Evolutionary conservation across 2,329 filamentous ascomycete species (phyloP), one percentile per base, ranked within the genome.

Genomic region (Pochonia chlamydosporia): DNA sequence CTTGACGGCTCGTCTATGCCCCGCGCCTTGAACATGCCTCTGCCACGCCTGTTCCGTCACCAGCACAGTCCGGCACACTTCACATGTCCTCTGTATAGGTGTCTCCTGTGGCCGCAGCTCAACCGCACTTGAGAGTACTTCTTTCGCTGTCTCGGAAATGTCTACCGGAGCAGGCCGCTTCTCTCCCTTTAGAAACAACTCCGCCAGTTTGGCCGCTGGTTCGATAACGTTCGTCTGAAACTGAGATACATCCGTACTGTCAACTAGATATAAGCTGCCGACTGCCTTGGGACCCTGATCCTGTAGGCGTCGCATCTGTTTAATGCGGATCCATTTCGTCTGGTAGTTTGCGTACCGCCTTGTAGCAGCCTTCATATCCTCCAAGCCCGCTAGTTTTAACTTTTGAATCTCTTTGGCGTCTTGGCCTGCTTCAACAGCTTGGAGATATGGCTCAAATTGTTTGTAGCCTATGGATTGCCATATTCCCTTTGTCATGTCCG

Each of bases 391-490:
- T 1, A 62, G 56, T 54, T 78, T 82, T 13, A 90, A 63, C 16
- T 71, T 70, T 18, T 77, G 72, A 1, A 87, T 65, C 4, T 78
- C 71, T 49, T 42, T 41, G 9, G 47, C 47, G 6, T 54, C 55
- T 24, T 50, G 45, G 1, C 55, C 55, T 26, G 63, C 51, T 54
- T 67, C 56, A 13, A 72, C 50, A 1, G 78, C 76, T 2, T 68
- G 57, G 21, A 91, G 69, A 59, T 90, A 96, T 0, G 80, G 75
- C 48, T 87, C 78, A 60, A 97, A 86, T 61, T 99, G 89, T 63
- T 95, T 96, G 67, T 90, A 96, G 1, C 93, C 93, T 52, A 99
- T 99, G 1, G 91, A 93, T 45, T 95, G 87, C 90, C 92, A 99
- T 37, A 99, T 95, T 1, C 93, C 95, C 45, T 84, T 82, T 1